These are phyloP conservation scores for Syncephalastrum contaminatum DNA, from an alignment of 371 early-diverging fungal genomes.

Conservation along the genomic window DNA sequence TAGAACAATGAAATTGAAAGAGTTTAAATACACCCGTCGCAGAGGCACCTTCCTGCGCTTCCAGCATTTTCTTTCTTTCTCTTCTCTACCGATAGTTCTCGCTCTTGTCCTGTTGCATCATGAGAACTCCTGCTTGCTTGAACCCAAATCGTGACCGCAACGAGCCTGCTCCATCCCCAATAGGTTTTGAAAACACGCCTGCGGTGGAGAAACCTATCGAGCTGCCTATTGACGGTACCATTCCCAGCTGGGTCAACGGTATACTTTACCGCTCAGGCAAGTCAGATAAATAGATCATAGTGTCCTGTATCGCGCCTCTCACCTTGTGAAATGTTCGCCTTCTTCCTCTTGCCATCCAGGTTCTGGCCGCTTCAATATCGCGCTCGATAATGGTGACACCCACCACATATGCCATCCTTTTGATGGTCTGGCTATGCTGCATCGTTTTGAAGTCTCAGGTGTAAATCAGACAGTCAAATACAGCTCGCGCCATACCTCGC, in stretches of 20 bases:
- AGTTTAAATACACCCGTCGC: no score
- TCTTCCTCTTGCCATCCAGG: slow-evolving; percentile 22
- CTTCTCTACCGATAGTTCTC: background rate
- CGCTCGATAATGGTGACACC: slow-evolving; percentile 48
- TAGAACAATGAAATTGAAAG: slow-evolving; percentile 7
- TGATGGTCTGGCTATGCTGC: slow-evolving; percentile 61
- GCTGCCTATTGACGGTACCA: slow-evolving; percentile 44
- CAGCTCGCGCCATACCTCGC: slow-evolving; percentile 43
- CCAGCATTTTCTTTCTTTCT: background rate
- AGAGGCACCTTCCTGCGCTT: background rate
- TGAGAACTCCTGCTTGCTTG: slow-evolving; percentile 35
- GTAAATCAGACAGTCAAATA: slow-evolving; percentile 32
- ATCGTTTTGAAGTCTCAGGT: slow-evolving; percentile 44
- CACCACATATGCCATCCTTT: slow-evolving; percentile 61
- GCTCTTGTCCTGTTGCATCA: slow-evolving; percentile 4
- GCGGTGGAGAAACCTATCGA: slow-evolving; percentile 37
- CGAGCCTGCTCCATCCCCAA: slow-evolving; percentile 41
- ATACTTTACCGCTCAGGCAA: slow-evolving; percentile 57
- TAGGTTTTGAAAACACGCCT: slow-evolving; percentile 53
- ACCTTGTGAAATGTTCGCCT: background rate
- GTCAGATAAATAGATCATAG: no score
- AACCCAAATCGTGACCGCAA: slow-evolving; percentile 22
- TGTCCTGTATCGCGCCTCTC: background rate
- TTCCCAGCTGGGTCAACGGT: slow-evolving; percentile 63
- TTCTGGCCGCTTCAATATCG: slow-evolving; percentile 42